Evolutionary conservation across 306 rosid species (phyloP).

Genomic region (Rosa lucieae): DNA sequence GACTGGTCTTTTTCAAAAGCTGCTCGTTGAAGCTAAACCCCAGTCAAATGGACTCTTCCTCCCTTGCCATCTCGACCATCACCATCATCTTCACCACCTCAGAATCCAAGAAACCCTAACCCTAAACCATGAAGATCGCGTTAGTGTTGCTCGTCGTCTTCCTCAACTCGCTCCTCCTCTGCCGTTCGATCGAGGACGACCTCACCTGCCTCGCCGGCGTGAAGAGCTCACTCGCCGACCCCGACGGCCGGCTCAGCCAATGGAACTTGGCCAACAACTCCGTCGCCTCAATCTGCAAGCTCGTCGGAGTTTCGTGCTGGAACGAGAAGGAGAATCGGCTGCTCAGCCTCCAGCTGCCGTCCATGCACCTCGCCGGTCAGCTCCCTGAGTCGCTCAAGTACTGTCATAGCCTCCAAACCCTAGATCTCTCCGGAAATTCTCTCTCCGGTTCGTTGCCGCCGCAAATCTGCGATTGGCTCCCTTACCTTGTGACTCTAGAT

Average conservation of each 20-base stretch:
- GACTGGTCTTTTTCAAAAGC: not conserved
- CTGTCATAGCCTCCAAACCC: conserved; percentile 52
- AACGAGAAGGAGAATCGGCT: conserved; percentile 59
- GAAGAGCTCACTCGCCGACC: conserved; percentile 41
- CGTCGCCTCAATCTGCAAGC: conserved; percentile 50
- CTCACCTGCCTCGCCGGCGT: conserved; percentile 47
- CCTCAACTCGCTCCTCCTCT: conserved; percentile 2
- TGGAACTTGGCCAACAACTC: conserved; percentile 44
- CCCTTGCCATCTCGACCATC: not conserved
- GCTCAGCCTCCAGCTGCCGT: conserved; percentile 47
- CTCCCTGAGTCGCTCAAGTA: conserved; percentile 48
- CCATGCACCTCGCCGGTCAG: conserved; percentile 49
- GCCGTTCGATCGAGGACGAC: conserved; percentile 44
- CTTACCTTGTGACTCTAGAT: conserved; percentile 55
- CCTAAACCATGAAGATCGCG: conserved; percentile 26
- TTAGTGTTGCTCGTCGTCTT: conserved; percentile 18
- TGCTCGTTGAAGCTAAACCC: not conserved
- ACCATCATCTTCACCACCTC: not conserved
- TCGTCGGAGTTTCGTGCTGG: conserved; percentile 57
- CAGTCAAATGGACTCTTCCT: not conserved
- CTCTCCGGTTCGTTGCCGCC: conserved; percentile 47
- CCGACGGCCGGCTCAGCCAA: conserved; percentile 34
- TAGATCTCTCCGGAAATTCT: conserved; percentile 44
- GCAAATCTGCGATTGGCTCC: conserved; percentile 53
- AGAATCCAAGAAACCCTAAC: not conserved